Evolutionary conservation across 1,139 yeast genomes (phyloP).

Genomic region (Diutina mesorugosa): DNA sequence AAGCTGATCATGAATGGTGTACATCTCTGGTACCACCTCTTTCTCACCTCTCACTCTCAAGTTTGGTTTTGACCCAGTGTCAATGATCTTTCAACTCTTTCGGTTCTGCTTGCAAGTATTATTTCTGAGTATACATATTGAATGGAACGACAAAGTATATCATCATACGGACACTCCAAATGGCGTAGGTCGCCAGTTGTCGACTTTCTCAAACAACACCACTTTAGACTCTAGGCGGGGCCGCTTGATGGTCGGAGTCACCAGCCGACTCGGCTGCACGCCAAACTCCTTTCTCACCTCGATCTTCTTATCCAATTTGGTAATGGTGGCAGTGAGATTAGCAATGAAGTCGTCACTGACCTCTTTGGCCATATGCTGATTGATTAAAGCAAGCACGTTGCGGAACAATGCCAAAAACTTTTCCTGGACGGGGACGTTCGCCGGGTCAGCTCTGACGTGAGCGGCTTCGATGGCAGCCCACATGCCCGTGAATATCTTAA

Average conservation of each 20-base stretch:
- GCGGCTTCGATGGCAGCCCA: neutral
- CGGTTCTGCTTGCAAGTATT: neutral
- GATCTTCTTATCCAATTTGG: neutral
- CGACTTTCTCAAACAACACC: neutral
- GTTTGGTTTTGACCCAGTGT: neutral
- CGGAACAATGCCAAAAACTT: neutral
- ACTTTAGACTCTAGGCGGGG: neutral
- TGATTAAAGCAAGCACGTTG: neutral
- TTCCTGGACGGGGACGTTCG: neutral
- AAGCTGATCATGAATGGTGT: neutral
- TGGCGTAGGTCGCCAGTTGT: neutral
- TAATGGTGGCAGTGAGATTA: neutral
- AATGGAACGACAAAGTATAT: neutral
- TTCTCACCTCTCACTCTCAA: neutral
- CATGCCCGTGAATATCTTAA: neutral
- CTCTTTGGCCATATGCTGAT: neutral
- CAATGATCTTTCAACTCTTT: neutral
- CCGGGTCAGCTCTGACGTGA: neutral
- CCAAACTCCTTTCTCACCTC: neutral
- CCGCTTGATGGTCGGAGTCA: neutral
- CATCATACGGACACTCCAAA: neutral
- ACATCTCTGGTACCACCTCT: neutral
- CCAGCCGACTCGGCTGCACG: neutral
- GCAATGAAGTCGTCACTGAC: neutral
- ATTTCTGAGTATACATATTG: neutral